phyloP scores from a whole-genome alignment of 441 rosid species.

The Jatropha podagrica region DNA sequence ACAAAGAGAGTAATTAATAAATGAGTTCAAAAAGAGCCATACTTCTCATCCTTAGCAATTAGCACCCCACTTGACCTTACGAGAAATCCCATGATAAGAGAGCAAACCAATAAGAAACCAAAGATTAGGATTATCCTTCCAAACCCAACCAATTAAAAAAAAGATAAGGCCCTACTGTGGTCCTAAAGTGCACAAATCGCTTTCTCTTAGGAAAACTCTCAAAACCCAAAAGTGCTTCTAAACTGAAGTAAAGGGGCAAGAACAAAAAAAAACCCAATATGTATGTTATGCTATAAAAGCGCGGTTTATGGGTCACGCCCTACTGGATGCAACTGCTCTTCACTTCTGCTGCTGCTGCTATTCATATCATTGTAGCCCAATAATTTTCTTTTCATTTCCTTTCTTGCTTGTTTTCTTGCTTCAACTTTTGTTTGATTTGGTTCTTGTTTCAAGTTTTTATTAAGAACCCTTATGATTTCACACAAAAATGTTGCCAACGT shows the following conservation, averaged over 20 bases:
- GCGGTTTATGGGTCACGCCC: slow-evolving; percentile 35
- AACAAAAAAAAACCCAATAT: background rate
- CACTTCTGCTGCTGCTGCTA: background rate
- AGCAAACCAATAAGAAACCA: slow-evolving; percentile 50
- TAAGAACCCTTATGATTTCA: slow-evolving; percentile 27
- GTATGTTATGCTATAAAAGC: slow-evolving; percentile 25
- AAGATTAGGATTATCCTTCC: slow-evolving; percentile 44
- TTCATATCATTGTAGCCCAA: background rate
- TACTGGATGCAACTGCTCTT: background rate
- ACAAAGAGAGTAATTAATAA: background rate
- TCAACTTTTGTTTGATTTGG: background rate
- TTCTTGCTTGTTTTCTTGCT: background rate
- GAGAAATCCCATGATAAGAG: slow-evolving; percentile 59
- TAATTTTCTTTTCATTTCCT: background rate
- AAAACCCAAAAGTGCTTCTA: slow-evolving; percentile 30
- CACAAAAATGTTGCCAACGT: slow-evolving; percentile 58
- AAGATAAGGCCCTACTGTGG: slow-evolving; percentile 62
- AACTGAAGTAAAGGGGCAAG: background rate
- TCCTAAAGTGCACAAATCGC: slow-evolving; percentile 30
- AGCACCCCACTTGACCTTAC: slow-evolving; percentile 31
- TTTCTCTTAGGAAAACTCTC: slow-evolving; percentile 7
- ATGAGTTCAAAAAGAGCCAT: background rate
- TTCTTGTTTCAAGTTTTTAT: background rate
- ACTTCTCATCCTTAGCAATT: slow-evolving; percentile 30
- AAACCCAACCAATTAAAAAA: slow-evolving; percentile 47